phyloP scores from a whole-genome alignment of 1,139 yeast species.

The Pichia sp. region DNA sequence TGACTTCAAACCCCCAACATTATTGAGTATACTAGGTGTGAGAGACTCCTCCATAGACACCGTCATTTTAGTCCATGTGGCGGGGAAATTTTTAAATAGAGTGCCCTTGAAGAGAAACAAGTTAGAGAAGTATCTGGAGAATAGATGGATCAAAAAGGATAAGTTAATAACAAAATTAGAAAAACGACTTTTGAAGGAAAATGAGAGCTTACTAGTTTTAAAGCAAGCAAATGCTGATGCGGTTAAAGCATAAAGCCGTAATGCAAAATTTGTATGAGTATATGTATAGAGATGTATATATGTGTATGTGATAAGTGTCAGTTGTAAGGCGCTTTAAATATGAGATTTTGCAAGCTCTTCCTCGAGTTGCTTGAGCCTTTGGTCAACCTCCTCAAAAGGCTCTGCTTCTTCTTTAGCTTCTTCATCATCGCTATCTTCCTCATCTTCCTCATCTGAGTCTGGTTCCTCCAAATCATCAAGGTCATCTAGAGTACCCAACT shows the following conservation, averaged over 20 bases:
- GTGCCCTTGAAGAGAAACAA: conserved; percentile 46
- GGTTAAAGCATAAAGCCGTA: background rate
- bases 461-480: conserved; percentile 90
- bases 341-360: conserved; percentile 46
- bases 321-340: conserved; percentile 12
- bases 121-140: conserved; percentile 67
- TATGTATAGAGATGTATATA: background rate
- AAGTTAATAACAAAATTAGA: conserved; percentile 31
- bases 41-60: conserved; percentile 30
- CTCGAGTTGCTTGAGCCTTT: conserved; percentile 39
- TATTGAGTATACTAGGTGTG: conserved; percentile 48
- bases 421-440: conserved; percentile 60
- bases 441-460: conserved; percentile 80
- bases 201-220: background rate
- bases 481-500: conserved; percentile 79
- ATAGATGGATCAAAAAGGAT: conserved; percentile 66
- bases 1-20: conserved; percentile 38
- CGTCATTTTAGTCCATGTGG: conserved; percentile 43
- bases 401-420: conserved; percentile 48
- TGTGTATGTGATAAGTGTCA: background rate
- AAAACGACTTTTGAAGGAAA: conserved; percentile 25
- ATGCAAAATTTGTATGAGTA: no score
- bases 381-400: conserved; percentile 35
- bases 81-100: conserved; percentile 37
- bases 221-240: background rate